Evolutionary conservation across 208 protist genomes (phyloP).

Genomic region (Trichomonas gallinae): DNA sequence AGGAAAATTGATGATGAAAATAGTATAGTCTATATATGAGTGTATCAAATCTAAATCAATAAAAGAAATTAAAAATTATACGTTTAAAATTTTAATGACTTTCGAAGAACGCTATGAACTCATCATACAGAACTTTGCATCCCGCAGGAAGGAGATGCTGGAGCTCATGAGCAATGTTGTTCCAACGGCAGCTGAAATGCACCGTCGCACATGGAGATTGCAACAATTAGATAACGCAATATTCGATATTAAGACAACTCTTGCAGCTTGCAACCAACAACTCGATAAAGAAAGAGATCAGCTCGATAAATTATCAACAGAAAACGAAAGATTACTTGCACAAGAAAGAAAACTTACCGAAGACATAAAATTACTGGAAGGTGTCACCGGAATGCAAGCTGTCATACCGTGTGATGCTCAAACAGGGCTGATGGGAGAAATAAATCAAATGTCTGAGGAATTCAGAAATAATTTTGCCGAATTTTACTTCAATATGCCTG

Average conservation of each 20-base stretch:
- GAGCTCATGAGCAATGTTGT: neutral
- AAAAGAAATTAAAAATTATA: too few species aligned
- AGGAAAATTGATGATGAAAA: too few species aligned
- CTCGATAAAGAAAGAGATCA: neutral
- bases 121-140: neutral
- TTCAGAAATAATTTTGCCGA: neutral
- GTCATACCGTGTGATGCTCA: neutral
- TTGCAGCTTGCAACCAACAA: neutral
- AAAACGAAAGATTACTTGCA: neutral
- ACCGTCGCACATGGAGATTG: neutral
- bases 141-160: neutral
- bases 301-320: neutral
- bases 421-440: neutral
- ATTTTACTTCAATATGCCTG: neutral
- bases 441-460: neutral
- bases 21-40: too few species aligned
- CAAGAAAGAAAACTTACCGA: neutral
- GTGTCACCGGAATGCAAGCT: neutral
- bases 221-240: conserved; percentile 23
- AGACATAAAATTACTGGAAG: neutral
- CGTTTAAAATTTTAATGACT: neutral
- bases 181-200: neutral
- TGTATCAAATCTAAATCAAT: too few species aligned
- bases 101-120: neutral
- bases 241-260: neutral